Evolutionary conservation across 768 basidiomycete genomes (phyloP).

Genomic region (Termitomyces eurrhizus): DNA sequence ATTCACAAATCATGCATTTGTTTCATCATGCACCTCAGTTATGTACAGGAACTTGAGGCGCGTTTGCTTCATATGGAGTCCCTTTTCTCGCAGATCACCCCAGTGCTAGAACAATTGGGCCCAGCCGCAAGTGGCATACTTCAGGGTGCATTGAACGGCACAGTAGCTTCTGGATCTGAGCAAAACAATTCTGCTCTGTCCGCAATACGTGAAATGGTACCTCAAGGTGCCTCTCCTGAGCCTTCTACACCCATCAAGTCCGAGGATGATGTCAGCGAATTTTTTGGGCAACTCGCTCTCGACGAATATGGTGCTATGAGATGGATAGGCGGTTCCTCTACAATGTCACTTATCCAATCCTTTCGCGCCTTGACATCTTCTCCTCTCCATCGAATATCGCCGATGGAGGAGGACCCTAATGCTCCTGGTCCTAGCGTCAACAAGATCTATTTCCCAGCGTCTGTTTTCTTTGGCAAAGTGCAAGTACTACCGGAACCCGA

Average conservation of each 20-base stretch:
- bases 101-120: slow-evolving; percentile 70
- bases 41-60: slow-evolving; percentile 89
- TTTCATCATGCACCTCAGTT: slow-evolving; percentile 39
- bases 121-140: slow-evolving; percentile 42
- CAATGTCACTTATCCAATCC: slow-evolving; percentile 89
- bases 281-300: slow-evolving; percentile 82
- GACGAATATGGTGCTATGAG: slow-evolving; percentile 89
- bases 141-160: slow-evolving; percentile 28
- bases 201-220: slow-evolving; percentile 32
- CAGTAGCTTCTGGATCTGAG: slow-evolving; percentile 30
- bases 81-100: slow-evolving; percentile 78
- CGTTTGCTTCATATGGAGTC: slow-evolving; percentile 85
- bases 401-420: slow-evolving; percentile 79
- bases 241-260: slow-evolving; percentile 46
- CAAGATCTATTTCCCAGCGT: slow-evolving; percentile 84
- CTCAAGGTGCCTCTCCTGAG: slow-evolving; percentile 31
- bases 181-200: slow-evolving; percentile 32
- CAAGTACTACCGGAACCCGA: slow-evolving; percentile 78
- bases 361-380: slow-evolving; percentile 75
- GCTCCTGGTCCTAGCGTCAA: slow-evolving; percentile 78
- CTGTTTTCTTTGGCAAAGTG: slow-evolving; percentile 84
- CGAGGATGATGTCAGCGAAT: slow-evolving; percentile 78
- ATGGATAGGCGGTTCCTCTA: slow-evolving; percentile 90
- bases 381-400: slow-evolving; percentile 73
- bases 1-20: neutral